Evolutionary conservation across 345 rosid species (phyloP).

Genomic region (Arabidopsis arenosa): DNA sequence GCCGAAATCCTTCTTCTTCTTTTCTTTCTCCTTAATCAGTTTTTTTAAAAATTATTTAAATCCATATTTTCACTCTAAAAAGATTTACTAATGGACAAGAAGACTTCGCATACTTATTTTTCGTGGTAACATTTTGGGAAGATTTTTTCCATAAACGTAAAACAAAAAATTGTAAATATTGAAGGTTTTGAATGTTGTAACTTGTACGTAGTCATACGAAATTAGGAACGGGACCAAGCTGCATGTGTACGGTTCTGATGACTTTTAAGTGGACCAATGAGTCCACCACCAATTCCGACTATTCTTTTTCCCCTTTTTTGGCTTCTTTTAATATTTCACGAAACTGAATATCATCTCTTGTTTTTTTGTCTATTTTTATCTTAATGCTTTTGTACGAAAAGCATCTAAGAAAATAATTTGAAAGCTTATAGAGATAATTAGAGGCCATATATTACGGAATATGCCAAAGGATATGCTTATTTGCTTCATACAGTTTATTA

Average conservation of each 20-base stretch:
- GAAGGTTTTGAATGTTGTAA: not conserved
- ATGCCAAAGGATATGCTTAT: constrained; percentile 47
- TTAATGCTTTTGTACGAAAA: constrained; percentile 25
- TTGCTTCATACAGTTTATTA: not conserved
- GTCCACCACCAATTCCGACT: constrained; percentile 31
- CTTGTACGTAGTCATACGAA: constrained; percentile 33
- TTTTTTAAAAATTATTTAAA: no score
- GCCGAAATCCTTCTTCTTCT: no score
- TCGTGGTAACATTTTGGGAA: no score
- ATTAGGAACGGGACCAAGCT: constrained; percentile 33
- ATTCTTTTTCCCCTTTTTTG: not conserved
- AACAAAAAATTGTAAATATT: not conserved
- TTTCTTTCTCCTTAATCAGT: no score
- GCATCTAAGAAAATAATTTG: constrained; percentile 15
- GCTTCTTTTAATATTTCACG: constrained; percentile 21
- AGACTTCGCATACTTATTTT: no score
- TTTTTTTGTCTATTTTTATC: not conserved
- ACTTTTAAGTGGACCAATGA: constrained; percentile 26
- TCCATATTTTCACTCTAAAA: no score
- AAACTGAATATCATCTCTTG: not conserved
- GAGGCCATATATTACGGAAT: constrained; percentile 1
- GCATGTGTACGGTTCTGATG: constrained; percentile 40
- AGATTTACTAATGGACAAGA: no score
- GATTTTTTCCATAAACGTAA: not conserved
- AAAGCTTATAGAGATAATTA: not conserved